A percentile compares a stretch with the other conserved stretches of the same genome.
Conservation (phyloP, 805 yeast species). For the Candida ipomoeae region DNA sequence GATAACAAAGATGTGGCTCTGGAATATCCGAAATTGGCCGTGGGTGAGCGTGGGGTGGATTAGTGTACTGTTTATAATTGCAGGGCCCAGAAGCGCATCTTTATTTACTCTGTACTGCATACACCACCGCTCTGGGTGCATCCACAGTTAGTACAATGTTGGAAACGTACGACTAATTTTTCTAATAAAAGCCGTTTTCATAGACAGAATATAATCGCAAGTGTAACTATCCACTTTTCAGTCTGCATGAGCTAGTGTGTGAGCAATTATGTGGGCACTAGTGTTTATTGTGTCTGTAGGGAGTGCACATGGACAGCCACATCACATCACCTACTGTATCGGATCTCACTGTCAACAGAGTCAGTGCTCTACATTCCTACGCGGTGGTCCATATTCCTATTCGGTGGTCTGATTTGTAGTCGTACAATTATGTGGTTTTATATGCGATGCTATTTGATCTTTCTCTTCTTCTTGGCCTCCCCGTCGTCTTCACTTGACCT, state of each 20-base stretch:
- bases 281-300: not conserved
- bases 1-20: too few species aligned
- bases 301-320: not conserved
- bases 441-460: constrained; percentile 2
- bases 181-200: too few species aligned
- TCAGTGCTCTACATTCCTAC: constrained; percentile 19
- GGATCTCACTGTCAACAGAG: constrained; percentile 22
- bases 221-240: too few species aligned
- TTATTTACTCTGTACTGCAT: not conserved
- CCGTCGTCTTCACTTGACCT: constrained; percentile 16
- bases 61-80: not conserved
- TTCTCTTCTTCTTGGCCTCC: constrained; percentile 6
- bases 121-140: not conserved
- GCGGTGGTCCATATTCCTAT: too few species aligned
- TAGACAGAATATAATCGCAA: too few species aligned
- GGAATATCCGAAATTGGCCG: not conserved
- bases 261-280: too few species aligned
- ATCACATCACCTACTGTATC: not conserved
- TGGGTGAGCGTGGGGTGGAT: not conserved
- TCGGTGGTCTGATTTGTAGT: not conserved
- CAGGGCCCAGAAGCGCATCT: not conserved
- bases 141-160: too few species aligned
- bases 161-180: too few species aligned
- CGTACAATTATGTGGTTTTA: constrained; percentile 12
- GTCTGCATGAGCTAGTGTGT: too few species aligned